phyloP scores from a whole-genome alignment of 2,329 filamentous ascomycete species.

The Zymoseptoria crescenta region DNA sequence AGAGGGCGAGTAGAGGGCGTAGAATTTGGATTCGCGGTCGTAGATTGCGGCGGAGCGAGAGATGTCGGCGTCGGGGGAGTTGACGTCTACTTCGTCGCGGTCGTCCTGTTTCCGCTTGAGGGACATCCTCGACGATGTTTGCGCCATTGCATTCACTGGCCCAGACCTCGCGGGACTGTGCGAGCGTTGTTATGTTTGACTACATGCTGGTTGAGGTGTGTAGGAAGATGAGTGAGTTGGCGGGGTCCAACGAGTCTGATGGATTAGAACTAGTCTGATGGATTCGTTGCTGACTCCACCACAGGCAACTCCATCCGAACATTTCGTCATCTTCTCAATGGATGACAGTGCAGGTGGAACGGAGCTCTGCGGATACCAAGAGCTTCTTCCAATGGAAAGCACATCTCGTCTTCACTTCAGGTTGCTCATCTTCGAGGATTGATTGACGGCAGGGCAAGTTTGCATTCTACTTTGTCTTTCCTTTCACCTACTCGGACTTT shows the following conservation, averaged over 20 bases:
- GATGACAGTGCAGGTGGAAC: not conserved
- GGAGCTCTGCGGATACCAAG: not conserved
- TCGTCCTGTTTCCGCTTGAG: slow-evolving; percentile 24
- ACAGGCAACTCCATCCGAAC: not conserved
- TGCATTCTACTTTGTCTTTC: not conserved
- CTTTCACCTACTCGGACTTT: not conserved
- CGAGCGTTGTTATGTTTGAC: not conserved
- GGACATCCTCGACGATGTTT: slow-evolving; percentile 13
- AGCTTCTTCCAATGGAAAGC: not conserved
- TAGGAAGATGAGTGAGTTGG: not conserved
- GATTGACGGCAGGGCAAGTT: not conserved
- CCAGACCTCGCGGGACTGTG: not conserved
- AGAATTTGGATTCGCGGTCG: slow-evolving; percentile 46
- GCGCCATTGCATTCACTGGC: not conserved
- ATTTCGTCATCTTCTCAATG: not conserved
- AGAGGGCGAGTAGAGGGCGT: slow-evolving; percentile 43
- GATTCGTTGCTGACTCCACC: not conserved
- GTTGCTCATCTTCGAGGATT: not conserved
- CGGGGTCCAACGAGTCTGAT: not conserved
- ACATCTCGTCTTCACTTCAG: not conserved
- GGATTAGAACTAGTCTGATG: not conserved
- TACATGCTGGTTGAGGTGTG: not conserved
- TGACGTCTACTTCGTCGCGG: slow-evolving; percentile 5
- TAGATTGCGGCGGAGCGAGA: slow-evolving; percentile 40
- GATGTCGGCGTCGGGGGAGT: slow-evolving; percentile 23